Evolutionary conservation across 2,329 filamentous ascomycete species (phyloP), one percentile per base, ranked within the genome.

Genomic region (Colletotrichum higginsianum): DNA sequence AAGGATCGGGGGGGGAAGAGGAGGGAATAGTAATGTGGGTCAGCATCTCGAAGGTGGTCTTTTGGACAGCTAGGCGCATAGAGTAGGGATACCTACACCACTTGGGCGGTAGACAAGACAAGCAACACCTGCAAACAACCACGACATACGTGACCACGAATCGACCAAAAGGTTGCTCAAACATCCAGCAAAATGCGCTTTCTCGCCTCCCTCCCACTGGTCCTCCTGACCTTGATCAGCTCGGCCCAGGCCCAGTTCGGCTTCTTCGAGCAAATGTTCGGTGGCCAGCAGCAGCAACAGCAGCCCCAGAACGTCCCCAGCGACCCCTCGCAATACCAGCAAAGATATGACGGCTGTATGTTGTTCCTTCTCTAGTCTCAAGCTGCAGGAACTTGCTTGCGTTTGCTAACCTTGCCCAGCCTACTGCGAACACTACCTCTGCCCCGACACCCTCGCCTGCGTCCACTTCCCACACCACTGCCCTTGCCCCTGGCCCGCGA

Each of bases 251-350:
- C 94, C 13, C 96, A 98, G 83, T 98, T 98, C 82, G 93, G 94
- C 80, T 98, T 99, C 89, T 99, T 98, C 84, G 95, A 98, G 81
- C 94, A 98, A 78, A 98, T 98, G 94, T 98, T 99, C 81, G 88
- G 90, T 76, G 89, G 89, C 75, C 86, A 87, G 71, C 80, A 79
- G 56, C 78, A 80, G 13, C 84, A 86, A 15, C 86, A 89, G 68
- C 88, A 90, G 75, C 82, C 88, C 58, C 81, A 84, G 56, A 96
- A 98, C 80, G 94, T 93, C 38, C 89, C 94, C 2, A 97, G 94
- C 78, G 96, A 98, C 83, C 93, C 94, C 16, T 84, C 86, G 30
- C 92, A 93, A 86, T 98, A 98, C 81, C 91, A 91, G 77, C 84
- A 89, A 73, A 89, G 89, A 71, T 94, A 94, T 80, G 89, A 91